Percentiles rank a stretch among this genome's conserved stretches.
phyloP scores from a whole-genome alignment of 2,329 filamentous ascomycete genomes.

The Colletotrichum eleusines region DNA sequence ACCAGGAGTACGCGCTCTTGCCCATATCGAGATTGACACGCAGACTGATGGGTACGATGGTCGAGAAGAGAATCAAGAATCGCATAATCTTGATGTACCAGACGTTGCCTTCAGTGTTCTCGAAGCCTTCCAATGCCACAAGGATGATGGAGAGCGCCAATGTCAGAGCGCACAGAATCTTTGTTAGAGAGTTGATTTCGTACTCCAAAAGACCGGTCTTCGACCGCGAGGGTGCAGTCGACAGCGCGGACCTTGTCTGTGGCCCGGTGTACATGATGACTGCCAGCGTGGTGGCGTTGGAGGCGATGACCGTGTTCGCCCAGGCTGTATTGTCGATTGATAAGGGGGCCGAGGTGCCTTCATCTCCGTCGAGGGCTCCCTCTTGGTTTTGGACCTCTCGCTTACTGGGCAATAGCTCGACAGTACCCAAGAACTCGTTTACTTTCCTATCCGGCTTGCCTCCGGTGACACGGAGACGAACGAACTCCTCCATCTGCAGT shows the following conservation, averaged over 20 bases:
- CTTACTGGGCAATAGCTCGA: constrained; percentile 76
- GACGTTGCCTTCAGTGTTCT: constrained; percentile 71
- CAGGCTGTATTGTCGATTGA: constrained; percentile 98
- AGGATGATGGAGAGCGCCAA: constrained; percentile 87
- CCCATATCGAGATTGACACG: constrained; percentile 97
- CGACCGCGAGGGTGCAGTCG: constrained; percentile 89
- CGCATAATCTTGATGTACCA: constrained; percentile 99
- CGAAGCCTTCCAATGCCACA: constrained; percentile 87
- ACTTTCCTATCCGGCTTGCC: constrained; percentile 94
- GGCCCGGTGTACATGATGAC: constrained; percentile 95
- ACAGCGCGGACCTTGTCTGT: constrained; percentile 93
- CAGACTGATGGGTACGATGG: constrained; percentile 96
- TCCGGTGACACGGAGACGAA: constrained; percentile 78
- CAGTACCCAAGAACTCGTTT: constrained; percentile 92
- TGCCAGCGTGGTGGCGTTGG: constrained; percentile 87
- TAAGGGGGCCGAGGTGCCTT: constrained; percentile 74
- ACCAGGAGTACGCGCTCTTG: constrained; percentile 95
- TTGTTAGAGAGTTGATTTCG: constrained; percentile 97
- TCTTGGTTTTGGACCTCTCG: constrained; percentile 61
- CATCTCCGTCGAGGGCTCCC: constrained; percentile 51
- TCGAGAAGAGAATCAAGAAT: constrained; percentile 99
- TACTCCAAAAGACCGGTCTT: constrained; percentile 95
- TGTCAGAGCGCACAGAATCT: constrained; percentile 92
- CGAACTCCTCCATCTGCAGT: constrained; percentile 79
- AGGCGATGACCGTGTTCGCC: constrained; percentile 97